Base-by-base conservation (phyloP, 495 filamentous ascomycete genomes). In the Thozetella sp. region DNA sequence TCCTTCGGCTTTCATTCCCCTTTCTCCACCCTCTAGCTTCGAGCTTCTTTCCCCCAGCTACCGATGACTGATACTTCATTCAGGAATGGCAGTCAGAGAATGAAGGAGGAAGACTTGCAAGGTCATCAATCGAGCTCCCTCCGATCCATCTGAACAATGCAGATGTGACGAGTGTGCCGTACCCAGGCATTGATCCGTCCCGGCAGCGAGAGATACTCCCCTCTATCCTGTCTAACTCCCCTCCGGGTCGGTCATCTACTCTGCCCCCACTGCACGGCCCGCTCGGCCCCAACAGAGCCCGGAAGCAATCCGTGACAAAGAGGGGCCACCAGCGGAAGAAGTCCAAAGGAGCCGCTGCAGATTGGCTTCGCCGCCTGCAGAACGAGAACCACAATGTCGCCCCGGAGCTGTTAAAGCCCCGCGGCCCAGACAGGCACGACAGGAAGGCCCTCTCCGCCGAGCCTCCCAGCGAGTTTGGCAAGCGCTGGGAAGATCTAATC, bases 401-500 rank as follows among this genome's bases (percentile, higher is more conserved):
- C 19, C 34, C 58, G 13, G 76, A 81, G 25, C 66, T 70, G 12
- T 77, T 91, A 59, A 81, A 89, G 61, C 84, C 88, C 11, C 93
- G 89, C 64, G 84, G 89, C 30, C 83, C 86, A 59, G 89, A 91
- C 58, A 82, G 92, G 51, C 83, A 86, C 59, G 89, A 91, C 58
- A 82, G 92, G 53, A 96, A 96, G 72, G 90, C 91, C 22, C 84
- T 88, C 60, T 96, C 92, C 2, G 90, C 91, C 23, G 93, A 96
- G 71, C 92, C 93, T 17, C 82, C 87, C 26, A 86, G 83, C 61
- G 84, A 88, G 48, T 91, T 88, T 72, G 91, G 92, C 43, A 94
- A 93, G 78, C 82, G 93, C 67, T 97, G 93, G 93, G 92, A 96
- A 73, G 93, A 97, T 72, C 75, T 97, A 60, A 93, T 97, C 57